A percentile compares a stretch with the other conserved stretches of the same genome.
Evolutionary conservation across 352 stramenopile genomes (phyloP).

Genomic region (Phytophthora capsici): DNA sequence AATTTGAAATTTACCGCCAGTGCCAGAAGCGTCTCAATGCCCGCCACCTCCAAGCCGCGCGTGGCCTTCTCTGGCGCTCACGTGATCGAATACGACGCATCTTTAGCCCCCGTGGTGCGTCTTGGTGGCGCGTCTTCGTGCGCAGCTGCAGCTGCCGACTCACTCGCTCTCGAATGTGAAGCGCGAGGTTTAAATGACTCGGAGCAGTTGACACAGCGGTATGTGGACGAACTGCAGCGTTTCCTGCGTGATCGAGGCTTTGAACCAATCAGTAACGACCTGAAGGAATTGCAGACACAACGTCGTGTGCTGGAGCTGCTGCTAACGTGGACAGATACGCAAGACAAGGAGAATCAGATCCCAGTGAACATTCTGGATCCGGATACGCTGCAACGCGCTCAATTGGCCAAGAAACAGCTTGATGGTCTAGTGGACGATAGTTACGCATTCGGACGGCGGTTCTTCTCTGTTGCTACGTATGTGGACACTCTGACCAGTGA

Average conservation of each 20-base stretch:
- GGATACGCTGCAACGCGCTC: constrained; percentile 24
- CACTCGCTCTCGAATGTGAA: constrained; percentile 47
- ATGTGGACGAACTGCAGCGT: constrained; percentile 45
- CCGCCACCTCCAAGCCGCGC: constrained; percentile 12
- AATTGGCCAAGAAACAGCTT: constrained; percentile 54
- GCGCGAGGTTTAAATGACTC: constrained; percentile 42
- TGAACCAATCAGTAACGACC: constrained; percentile 33
- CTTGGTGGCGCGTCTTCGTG: constrained; percentile 8
- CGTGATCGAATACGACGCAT: constrained; percentile 68
- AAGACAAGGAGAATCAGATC: constrained; percentile 17
- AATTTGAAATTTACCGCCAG: constrained; percentile 9
- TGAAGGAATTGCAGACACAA: constrained; percentile 47
- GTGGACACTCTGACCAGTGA: constrained; percentile 53
- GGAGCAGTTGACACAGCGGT: constrained; percentile 26
- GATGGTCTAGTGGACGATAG: constrained; percentile 50
- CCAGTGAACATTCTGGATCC: constrained; percentile 22
- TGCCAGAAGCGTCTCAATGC: not conserved
- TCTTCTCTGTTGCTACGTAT: constrained; percentile 61
- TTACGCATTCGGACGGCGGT: constrained; percentile 73
- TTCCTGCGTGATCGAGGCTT: constrained; percentile 45
- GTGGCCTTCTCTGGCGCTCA: constrained; percentile 61
- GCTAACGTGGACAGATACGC: constrained; percentile 29
- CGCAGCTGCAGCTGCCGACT: not conserved
- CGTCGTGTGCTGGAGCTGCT: constrained; percentile 54
- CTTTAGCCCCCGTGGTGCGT: constrained; percentile 47